Conservation (phyloP, 371 early-diverging fungal genomes). For the Rhizopus microsporus region DNA sequence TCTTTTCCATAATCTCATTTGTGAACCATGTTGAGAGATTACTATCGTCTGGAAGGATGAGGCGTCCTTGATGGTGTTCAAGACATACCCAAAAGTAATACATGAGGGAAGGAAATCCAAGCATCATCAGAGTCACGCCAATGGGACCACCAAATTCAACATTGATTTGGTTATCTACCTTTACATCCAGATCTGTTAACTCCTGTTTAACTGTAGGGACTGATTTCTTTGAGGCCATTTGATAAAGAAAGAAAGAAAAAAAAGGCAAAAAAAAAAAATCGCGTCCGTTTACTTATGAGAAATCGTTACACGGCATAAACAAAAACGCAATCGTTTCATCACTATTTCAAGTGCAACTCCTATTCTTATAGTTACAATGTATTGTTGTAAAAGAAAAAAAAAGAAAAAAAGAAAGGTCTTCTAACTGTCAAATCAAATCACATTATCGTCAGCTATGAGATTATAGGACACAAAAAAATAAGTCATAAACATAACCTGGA, state of each 20-base stretch:
- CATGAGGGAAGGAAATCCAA: slow-evolving; percentile 73
- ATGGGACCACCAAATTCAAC: slow-evolving; percentile 76
- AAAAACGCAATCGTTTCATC: too few species aligned
- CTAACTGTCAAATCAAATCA: too few species aligned
- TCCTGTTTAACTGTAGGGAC: slow-evolving; percentile 45
- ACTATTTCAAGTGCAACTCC: too few species aligned
- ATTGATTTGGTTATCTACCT: slow-evolving; percentile 62
- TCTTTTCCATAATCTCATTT: slow-evolving; percentile 37
- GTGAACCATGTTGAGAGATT: slow-evolving; percentile 37
- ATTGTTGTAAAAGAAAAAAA: too few species aligned
- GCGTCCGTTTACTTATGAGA: too few species aligned
- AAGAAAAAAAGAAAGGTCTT: too few species aligned
- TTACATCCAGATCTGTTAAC: slow-evolving; percentile 47
- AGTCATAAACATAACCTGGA: too few species aligned
- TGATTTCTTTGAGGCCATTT: background rate
- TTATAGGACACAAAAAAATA: too few species aligned
- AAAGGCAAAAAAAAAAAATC: background rate
- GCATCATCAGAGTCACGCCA: slow-evolving; percentile 70
- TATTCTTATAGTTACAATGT: too few species aligned
- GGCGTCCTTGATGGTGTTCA: slow-evolving; percentile 65
- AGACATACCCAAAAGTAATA: slow-evolving; percentile 74
- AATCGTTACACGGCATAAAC: too few species aligned
- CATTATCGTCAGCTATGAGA: too few species aligned
- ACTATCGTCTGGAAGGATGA: slow-evolving; percentile 34
- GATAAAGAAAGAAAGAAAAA: background rate